Evolutionary conservation across 495 filamentous ascomycete genomes (phyloP).

Genomic region (Lasiosphaeriaceae sp.): DNA sequence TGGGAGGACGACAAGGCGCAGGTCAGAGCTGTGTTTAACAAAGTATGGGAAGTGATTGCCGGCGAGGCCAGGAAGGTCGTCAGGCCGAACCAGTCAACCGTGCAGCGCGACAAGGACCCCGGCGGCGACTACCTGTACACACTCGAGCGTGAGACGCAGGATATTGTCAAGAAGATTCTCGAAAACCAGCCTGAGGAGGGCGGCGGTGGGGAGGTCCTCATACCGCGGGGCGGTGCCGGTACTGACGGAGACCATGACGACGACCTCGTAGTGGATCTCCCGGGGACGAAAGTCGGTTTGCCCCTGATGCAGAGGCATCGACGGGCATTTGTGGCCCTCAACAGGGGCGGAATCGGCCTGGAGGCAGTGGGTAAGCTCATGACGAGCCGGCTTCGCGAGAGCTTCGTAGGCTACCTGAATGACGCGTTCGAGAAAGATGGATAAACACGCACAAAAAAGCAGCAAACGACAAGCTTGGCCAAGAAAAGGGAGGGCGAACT

Average conservation of each 20-base stretch:
- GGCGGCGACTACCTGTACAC: constrained; percentile 79
- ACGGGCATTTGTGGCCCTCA: constrained; percentile 81
- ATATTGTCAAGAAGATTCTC: constrained; percentile 70
- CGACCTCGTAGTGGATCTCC: constrained; percentile 51
- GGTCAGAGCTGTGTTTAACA: constrained; percentile 33
- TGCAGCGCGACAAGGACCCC: constrained; percentile 56
- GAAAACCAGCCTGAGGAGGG: constrained; percentile 66
- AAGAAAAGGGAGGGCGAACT: too few species aligned
- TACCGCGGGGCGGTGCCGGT: constrained; percentile 29
- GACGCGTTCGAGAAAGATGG: constrained; percentile 54
- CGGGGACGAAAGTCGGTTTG: constrained; percentile 57
- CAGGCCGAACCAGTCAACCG: constrained; percentile 76
- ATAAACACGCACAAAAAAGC: constrained; percentile 4
- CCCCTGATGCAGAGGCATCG: constrained; percentile 79
- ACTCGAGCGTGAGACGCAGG: constrained; percentile 80
- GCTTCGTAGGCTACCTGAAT: constrained; percentile 74
- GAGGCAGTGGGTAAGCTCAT: constrained; percentile 44
- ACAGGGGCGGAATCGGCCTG: constrained; percentile 53
- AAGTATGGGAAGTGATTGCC: constrained; percentile 76
- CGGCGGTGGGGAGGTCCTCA: constrained; percentile 50
- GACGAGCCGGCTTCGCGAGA: constrained; percentile 55
- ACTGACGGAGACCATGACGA: constrained; percentile 31
- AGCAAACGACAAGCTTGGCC: not conserved
- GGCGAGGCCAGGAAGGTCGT: constrained; percentile 58
- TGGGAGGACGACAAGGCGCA: constrained; percentile 66